Base-by-base conservation (phyloP, 352 stramenopile genomes). In the Elongisporangium anandrum region DNA sequence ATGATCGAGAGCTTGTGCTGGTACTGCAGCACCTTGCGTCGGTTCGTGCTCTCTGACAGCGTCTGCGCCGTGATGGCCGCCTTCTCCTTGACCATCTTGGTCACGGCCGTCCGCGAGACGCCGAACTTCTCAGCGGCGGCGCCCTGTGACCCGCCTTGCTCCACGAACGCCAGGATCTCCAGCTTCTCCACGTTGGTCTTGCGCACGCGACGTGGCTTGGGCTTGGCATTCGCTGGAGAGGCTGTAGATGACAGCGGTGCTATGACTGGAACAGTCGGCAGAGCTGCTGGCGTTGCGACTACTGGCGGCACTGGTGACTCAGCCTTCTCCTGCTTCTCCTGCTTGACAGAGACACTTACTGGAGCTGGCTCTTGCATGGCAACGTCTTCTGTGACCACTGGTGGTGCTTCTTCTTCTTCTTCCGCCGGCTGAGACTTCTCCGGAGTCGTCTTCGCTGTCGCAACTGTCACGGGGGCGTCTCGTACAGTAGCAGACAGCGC, bases 71-170 rank as follows among this genome's bases (percentile, higher is more conserved):
- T 76, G 53, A 92, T 92, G 5, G 82, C 82, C 5, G 81, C 76
- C 9, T 83, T 77, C 60, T 94, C 85, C 61, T 94, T 94, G 20
- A 94, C 80, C 79, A 94, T 92, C 60, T 92, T 94, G 4, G 85
- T 94, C 60, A 94, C 85, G 0, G 85, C 85, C 1, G 85, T 90
- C 19, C 85, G 76, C 0, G 85, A 94, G 24, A 94, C 81, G 16
- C 83, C 83, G 41, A 92, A 94, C 56, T 90, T 89, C 56, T 91
- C 83, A 0, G 85, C 81, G 6, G 85, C 82, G 1, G 82, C 77
- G 29, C 82, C 79, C 52, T 94, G 85, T 0, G 85, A 92, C 9
- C 82, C 83, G 49, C 83, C 83, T 24, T 88, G 71, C 50, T 94
- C 85, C 10, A 94, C 85, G 61, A 86, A 94, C 5, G 75, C 70